Evolutionary conservation across 371 early-diverging fungal species (phyloP), one percentile per base, ranked within the genome.

Genomic region (Mucor circinelloides): DNA sequence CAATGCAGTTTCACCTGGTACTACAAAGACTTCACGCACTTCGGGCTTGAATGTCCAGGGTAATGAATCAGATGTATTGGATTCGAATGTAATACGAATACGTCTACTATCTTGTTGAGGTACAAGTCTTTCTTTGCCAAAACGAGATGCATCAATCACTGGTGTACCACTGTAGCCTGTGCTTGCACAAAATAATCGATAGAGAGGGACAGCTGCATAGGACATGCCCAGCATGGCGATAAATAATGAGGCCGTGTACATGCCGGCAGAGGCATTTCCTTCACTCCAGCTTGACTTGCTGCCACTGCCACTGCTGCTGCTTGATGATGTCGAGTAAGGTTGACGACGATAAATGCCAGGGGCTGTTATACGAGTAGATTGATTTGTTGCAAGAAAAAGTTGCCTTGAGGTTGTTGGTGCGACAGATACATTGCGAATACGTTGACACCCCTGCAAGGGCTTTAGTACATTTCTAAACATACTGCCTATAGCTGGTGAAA

Each of bases 201-300:
- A 99, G 17, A 98, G 85, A 5, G 99, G 99, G 1, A 98, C 98
- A 2, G 97, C 94, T 0, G 98, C 97, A 73, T 97, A 99, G 2
- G 95, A 86, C 15, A 95, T 80, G 17, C 99, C 99, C 7, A 97
- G 50, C 74, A 97, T 92, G 21, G 83, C 77, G 21, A 99, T 85
- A 46, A 97, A 86, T 28, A 95, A 85, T 1, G 97, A 87, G 1
- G 87, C 85, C 27, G 92, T 83, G 78, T 99, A 99, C 70, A 90
- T 75, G 42, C 89, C 80, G 9, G 80, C 80, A 2, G 85, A 79
- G 1, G 63, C 23, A 64, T 89, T 88, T 27, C 46, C 64, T 38
- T 50, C 3, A n/a, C 42, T n/a, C 36, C 59, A 58, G 7, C 52
- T 44, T 15, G 55, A 55, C 6, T 55, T 52, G 52, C 15, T 52